Evolutionary conservation across 2,329 filamentous ascomycete species (phyloP), one percentile per base, ranked within the genome.

Genomic region (Kalmusia sp.): DNA sequence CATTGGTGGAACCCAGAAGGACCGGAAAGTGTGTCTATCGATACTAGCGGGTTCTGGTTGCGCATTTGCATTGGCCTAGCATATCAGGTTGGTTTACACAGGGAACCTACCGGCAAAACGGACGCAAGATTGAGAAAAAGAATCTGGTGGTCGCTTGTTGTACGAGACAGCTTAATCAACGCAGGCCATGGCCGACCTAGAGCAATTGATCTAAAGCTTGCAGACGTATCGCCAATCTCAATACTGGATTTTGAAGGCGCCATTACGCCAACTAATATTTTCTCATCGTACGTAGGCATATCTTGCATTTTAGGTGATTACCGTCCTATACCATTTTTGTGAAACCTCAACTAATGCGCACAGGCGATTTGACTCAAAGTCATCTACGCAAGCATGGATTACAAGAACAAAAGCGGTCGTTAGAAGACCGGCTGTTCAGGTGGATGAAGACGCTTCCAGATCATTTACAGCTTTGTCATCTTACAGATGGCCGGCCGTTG

Each of bases 1-100:
- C 76, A 77, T 54, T 78, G 75, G 76, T 78, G 75, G 62, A 78
- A 77, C 40, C 76, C 76, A 0, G 73, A 76, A 54, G 75, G 76
- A 0, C 75, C 76, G 0, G 75, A 77, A 47, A 65, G 70, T 38
- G 66, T 76, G 14, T 78, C 76, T 9, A 67, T 76, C 6, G 75
- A 79, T 53, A 78, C 74, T 0, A 78, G 76, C 49, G 72, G 74
- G 9, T 79, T 79, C 52, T 79, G 77, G 77, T 63, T 76, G 25
- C 69, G 75, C 19, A 73, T 78, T 22, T 74, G 74, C 31, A 71
- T 76, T 17, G 76, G 75, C 1, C 58, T 79, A 22, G 76, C 76
- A 2, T 76, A 78, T 62, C 77, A 79, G 49, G 68, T 78, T 50
- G 76, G 77, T 3, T 62, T 79, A n/a, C 77, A 79, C 52, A 70